Percentiles rank a stretch among this genome's conserved stretches.
phyloP scores from a whole-genome alignment of 257 asterid species.

The Primulina tabacum region DNA sequence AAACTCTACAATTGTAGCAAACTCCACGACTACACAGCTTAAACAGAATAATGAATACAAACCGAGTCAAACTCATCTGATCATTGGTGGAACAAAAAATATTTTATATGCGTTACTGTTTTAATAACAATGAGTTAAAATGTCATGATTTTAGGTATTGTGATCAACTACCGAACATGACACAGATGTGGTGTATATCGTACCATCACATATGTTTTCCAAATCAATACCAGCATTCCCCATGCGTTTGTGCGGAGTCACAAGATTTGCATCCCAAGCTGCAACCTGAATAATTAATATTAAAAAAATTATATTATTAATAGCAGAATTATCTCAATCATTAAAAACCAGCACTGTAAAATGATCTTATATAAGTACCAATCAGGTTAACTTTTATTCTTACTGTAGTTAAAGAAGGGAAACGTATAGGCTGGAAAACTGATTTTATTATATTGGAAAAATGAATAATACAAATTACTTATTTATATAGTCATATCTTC shows the following conservation, averaged over 20 bases:
- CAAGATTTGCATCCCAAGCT: conserved; percentile 99
- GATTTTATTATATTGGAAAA: no score
- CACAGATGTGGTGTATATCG: conserved; percentile 16
- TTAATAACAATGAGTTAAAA: not conserved
- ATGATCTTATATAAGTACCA: conserved; percentile 6
- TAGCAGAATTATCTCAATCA: not conserved
- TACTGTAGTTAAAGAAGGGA: no score
- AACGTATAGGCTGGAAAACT: no score
- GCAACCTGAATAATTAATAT: conserved; percentile 58
- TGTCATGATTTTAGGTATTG: not conserved
- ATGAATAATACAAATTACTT: no score
- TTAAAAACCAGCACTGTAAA: conserved; percentile 12
- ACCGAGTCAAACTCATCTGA: not conserved
- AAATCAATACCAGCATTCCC: conserved; percentile 77
- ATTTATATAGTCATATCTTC: no score
- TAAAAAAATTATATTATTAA: not conserved
- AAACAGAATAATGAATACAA: not conserved
- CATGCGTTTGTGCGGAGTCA: conserved; percentile 98
- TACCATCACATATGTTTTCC: conserved; percentile 82
- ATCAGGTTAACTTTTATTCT: not conserved
- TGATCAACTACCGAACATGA: not conserved
- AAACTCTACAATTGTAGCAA: conserved; percentile 13
- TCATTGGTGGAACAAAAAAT: not conserved
- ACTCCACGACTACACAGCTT: not conserved
- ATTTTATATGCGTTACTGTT: not conserved